Percentiles rank a stretch among this genome's conserved stretches.
phyloP scores from a whole-genome alignment of 2,329 filamentous ascomycete species.

The Cordyceps pruinosa region DNA sequence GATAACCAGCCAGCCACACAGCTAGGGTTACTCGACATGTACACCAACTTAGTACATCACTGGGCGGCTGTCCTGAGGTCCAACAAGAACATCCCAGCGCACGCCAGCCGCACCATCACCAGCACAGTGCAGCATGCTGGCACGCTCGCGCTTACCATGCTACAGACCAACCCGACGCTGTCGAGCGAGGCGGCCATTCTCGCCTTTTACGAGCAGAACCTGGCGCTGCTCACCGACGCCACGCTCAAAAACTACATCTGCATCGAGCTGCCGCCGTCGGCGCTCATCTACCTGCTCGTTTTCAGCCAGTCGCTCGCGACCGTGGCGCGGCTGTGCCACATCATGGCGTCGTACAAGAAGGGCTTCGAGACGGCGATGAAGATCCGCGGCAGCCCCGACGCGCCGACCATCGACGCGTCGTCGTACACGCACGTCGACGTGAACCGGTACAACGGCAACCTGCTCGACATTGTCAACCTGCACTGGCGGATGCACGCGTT shows the following conservation, averaged over 20 bases:
- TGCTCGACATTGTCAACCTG: constrained; percentile 83
- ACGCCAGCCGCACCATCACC: constrained; percentile 32
- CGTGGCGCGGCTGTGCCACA: constrained; percentile 60
- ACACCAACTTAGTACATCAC: constrained; percentile 57
- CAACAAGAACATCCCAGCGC: constrained; percentile 26
- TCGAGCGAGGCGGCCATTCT: constrained; percentile 51
- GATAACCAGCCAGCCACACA: constrained; percentile 47
- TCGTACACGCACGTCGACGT: constrained; percentile 54
- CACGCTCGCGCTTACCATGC: constrained; percentile 50
- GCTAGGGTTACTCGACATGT: constrained; percentile 56
- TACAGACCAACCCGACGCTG: constrained; percentile 43
- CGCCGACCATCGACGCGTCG: constrained; percentile 26
- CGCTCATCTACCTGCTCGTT: constrained; percentile 63
- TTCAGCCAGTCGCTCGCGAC: constrained; percentile 58
- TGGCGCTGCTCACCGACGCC: constrained; percentile 47
- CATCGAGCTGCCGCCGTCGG: constrained; percentile 60
- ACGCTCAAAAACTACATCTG: constrained; percentile 47
- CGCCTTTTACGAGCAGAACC: constrained; percentile 62
- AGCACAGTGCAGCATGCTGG: constrained; percentile 44
- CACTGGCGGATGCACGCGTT: constrained; percentile 73
- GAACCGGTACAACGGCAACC: constrained; percentile 69
- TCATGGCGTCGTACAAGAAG: constrained; percentile 66
- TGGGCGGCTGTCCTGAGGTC: constrained; percentile 45
- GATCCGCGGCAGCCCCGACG: constrained; percentile 25
- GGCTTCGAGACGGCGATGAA: constrained; percentile 61